These are phyloP conservation scores for Alternaria dauci DNA, from an alignment of 2,329 filamentous ascomycete genomes.

Conservation along the genomic window DNA sequence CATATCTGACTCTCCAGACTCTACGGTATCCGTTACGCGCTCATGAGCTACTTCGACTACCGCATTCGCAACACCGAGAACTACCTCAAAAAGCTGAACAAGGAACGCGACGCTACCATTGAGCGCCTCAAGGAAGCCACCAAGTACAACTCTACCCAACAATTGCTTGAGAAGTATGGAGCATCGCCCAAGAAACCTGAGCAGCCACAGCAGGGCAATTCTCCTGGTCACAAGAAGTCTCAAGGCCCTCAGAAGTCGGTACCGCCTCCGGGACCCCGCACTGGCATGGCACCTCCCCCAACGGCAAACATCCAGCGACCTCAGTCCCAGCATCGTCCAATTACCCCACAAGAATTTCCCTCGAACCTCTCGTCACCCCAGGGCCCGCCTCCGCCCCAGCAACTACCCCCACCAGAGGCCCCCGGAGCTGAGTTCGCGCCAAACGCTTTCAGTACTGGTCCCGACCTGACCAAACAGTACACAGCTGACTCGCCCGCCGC, in stretches of 20 bases:
- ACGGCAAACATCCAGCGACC: conserved; percentile 69
- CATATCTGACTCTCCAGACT: conserved; percentile 67
- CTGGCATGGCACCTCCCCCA: conserved; percentile 66
- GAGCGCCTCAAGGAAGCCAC: conserved; percentile 94
- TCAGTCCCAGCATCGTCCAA: conserved; percentile 33
- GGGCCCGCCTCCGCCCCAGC: conserved; percentile 32
- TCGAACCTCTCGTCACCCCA: conserved; percentile 29
- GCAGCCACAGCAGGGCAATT: conserved; percentile 41
- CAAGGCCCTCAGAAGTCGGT: conserved; percentile 42
- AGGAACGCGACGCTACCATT: conserved; percentile 85
- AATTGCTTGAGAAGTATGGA: conserved; percentile 94
- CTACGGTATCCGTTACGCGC: conserved; percentile 72
- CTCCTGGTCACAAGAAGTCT: conserved; percentile 38
- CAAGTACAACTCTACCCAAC: conserved; percentile 92
- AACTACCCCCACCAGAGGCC: conserved; percentile 25
- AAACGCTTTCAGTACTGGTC: conserved; percentile 65
- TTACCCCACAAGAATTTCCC: conserved; percentile 37
- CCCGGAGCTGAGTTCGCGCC: conserved; percentile 73
- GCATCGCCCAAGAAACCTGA: conserved; percentile 59
- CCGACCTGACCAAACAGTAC: conserved; percentile 41
- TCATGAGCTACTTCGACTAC: conserved; percentile 79
- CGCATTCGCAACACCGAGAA: conserved; percentile 74
- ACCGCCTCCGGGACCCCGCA: conserved; percentile 54
- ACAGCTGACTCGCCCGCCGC: conserved; percentile 48
- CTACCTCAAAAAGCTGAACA: conserved; percentile 76